Percentiles rank a stretch among this genome's conserved stretches.
Evolutionary conservation across 2,329 filamentous ascomycete species (phyloP).

Genomic region (Delphinella strobiligena): DNA sequence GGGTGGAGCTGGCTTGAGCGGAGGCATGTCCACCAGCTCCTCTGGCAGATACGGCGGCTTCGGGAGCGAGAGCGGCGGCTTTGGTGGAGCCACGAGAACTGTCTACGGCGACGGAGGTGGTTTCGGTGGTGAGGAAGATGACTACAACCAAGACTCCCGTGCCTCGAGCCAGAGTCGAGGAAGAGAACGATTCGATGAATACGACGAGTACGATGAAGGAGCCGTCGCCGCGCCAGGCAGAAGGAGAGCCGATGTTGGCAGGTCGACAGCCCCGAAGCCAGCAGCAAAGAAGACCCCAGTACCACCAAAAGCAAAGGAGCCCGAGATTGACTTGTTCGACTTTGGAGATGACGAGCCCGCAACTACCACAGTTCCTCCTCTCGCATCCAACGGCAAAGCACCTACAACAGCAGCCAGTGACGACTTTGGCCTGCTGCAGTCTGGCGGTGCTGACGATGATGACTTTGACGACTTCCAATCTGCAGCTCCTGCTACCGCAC

Average conservation of each 20-base stretch:
- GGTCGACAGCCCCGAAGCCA: conserved; percentile 21
- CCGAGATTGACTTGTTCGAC: conserved; percentile 85
- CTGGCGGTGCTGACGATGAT: conserved; percentile 57
- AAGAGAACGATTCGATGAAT: conserved; percentile 81
- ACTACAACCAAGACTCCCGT: conserved; percentile 51
- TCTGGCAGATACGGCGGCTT: conserved; percentile 73
- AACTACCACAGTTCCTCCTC: conserved; percentile 32
- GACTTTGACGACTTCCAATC: conserved; percentile 98
- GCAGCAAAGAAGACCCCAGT: too few species aligned
- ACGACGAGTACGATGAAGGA: conserved; percentile 88
- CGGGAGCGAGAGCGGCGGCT: conserved; percentile 55
- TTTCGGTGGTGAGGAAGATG: conserved; percentile 66
- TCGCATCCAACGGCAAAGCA: conserved; percentile 32
- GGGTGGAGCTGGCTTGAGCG: conserved; percentile 55
- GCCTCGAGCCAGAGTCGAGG: conserved; percentile 45
- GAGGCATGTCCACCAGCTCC: conserved; percentile 38
- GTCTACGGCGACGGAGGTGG: conserved; percentile 96
- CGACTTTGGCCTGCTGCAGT: conserved; percentile 96
- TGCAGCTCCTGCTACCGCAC: conserved; percentile 48
- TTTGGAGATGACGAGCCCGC: conserved; percentile 66
- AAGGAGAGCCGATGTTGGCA: conserved; percentile 33
- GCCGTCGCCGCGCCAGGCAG: conserved; percentile 39
- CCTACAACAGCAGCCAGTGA: conserved; percentile 58
- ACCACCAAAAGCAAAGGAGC: too few species aligned
- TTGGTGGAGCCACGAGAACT: conserved; percentile 38